Evolutionary conservation across 2,329 filamentous ascomycete species (phyloP).

Genomic region (Plectosphaerella sp.): DNA sequence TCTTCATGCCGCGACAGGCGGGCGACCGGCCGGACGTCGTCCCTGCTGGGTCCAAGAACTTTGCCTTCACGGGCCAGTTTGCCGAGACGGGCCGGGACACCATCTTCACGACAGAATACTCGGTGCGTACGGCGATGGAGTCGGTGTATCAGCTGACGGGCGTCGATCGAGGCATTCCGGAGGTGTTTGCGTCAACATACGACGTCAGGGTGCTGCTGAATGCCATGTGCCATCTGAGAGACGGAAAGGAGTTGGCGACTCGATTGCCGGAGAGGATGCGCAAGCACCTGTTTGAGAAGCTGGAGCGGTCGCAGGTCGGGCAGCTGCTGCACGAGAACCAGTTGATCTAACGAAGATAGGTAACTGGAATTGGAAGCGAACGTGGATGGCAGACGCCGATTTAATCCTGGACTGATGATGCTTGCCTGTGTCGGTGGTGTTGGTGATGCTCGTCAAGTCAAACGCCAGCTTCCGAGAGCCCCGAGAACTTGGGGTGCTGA

Average conservation of each 20-base stretch:
- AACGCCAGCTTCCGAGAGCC: too few relatives aligned
- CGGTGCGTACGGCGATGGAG: slow-evolving; percentile 29
- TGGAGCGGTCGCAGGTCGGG: slow-evolving; percentile 9
- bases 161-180: slow-evolving; percentile 19
- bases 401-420: too few relatives aligned
- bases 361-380: too few relatives aligned
- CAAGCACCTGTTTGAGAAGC: background rate
- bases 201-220: slow-evolving; percentile 18
- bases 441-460: too few relatives aligned
- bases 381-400: too few relatives aligned
- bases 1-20: slow-evolving; percentile 26
- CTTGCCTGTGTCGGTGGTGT: too few relatives aligned
- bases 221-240: slow-evolving; percentile 12
- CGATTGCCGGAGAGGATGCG: background rate
- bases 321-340: background rate
- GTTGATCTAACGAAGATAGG: background rate
- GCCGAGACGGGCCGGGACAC: slow-evolving; percentile 32
- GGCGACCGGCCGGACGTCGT: slow-evolving; percentile 33
- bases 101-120: slow-evolving; percentile 28
- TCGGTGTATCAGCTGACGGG: slow-evolving; percentile 22
- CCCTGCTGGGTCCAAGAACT: slow-evolving; percentile 27
- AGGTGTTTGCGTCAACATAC: slow-evolving; percentile 20
- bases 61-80: slow-evolving; percentile 35
- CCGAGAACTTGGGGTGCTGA: too few relatives aligned
- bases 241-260: slow-evolving; percentile 14